A percentile compares a stretch with the other conserved stretches of the same genome.
Conservation (phyloP, 768 basidiomycete genomes). For the Neoboletus magnificus region DNA sequence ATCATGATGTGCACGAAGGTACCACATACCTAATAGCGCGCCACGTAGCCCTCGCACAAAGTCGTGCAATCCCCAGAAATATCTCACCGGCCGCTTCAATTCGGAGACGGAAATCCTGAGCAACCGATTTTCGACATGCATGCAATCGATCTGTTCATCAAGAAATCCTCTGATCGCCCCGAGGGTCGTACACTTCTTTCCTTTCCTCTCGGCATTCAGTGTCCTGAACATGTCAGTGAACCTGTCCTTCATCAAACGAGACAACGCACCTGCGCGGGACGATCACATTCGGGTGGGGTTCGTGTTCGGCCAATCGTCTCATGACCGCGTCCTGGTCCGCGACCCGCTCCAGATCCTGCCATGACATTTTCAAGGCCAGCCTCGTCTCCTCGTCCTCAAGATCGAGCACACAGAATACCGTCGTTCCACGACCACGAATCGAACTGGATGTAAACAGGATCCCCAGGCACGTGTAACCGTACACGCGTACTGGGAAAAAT, state of each 20-base stretch:
- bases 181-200: background rate
- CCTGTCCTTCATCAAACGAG: background rate
- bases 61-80: constrained; percentile 18
- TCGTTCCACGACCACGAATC: constrained; percentile 10
- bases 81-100: constrained; percentile 6
- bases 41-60: constrained; percentile 3
- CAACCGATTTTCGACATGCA: background rate
- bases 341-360: constrained; percentile 3
- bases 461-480: background rate
- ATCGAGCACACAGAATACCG: background rate
- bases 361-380: constrained; percentile 1
- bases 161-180: constrained; percentile 4
- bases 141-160: background rate
- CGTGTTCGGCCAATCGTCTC: background rate
- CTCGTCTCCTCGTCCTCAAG: background rate
- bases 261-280: background rate
- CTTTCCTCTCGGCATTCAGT: background rate
- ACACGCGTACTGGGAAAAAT: background rate
- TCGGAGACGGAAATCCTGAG: background rate
- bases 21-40: background rate
- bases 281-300: background rate
- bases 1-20: background rate
- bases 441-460: constrained; percentile 11
- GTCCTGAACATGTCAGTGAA: background rate
- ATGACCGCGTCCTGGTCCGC: background rate